These are phyloP conservation scores for Thelonectria discophora DNA, from an alignment of 2,329 filamentous ascomycete genomes.

Conservation along the genomic window DNA sequence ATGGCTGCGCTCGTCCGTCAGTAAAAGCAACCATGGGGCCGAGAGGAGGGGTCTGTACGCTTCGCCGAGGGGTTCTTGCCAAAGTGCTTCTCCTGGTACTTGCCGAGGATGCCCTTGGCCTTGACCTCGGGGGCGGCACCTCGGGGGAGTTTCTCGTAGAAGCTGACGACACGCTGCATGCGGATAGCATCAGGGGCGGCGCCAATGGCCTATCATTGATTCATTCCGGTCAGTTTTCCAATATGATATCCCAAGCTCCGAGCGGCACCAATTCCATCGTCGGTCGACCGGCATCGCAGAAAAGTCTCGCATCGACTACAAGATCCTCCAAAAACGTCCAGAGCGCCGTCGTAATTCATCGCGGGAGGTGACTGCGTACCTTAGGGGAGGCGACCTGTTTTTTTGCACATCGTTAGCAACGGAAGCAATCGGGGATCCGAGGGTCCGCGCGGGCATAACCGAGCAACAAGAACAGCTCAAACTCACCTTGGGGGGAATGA, in stretches of 20 bases:
- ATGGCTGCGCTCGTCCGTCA: conserved; percentile 68
- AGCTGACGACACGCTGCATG: conserved; percentile 97
- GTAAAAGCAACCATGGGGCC: conserved; percentile 22
- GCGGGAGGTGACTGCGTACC: conserved; percentile 60
- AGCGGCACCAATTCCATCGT: conserved; percentile 23
- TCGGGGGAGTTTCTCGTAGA: conserved; percentile 98
- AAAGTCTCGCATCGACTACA: conserved; percentile 24
- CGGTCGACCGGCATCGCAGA: conserved; percentile 16
- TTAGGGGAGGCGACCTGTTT: conserved; percentile 80
- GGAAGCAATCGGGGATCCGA: conserved; percentile 42
- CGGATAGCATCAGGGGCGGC: conserved; percentile 93
- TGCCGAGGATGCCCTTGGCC: conserved; percentile 81
- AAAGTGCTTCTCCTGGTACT: conserved; percentile 94
- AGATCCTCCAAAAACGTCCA: conserved; percentile 24
- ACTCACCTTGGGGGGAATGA: conserved; percentile 97
- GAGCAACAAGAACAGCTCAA: conserved; percentile 28
- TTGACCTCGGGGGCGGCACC: conserved; percentile 86
- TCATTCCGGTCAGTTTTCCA: conserved; percentile 47
- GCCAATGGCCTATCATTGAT: conserved; percentile 78
- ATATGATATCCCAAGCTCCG: conserved; percentile 16
- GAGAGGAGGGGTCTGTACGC: conserved; percentile 69
- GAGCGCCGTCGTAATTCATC: conserved; percentile 3
- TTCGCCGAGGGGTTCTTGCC: conserved; percentile 89
- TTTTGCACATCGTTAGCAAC: conserved; percentile 50
- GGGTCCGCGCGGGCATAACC: conserved; percentile 38